Conservation (phyloP, 202 grass and related monocot species). For the Eragrostis tef region DNA sequence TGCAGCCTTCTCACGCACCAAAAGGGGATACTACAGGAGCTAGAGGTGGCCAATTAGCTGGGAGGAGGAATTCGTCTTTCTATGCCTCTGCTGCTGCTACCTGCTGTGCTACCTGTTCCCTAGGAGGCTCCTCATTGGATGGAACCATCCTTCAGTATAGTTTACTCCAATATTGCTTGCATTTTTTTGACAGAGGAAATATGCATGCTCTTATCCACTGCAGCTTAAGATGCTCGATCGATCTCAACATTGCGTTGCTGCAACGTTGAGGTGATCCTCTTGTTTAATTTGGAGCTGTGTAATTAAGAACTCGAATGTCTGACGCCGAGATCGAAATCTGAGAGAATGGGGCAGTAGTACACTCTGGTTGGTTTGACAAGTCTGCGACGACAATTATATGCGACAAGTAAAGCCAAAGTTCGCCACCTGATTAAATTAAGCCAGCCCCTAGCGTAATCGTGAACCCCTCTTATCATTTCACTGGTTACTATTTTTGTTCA, state of each 20-base stretch:
- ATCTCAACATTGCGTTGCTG: not conserved
- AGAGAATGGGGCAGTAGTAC: not conserved
- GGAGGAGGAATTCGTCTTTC: slow-evolving; percentile 45
- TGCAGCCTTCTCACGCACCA: slow-evolving; percentile 28
- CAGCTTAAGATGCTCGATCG: too few relatives aligned
- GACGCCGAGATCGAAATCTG: not conserved
- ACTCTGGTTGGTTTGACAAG: not conserved
- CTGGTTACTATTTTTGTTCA: not conserved
- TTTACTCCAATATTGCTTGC: not conserved
- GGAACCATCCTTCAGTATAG: slow-evolving; percentile 36
- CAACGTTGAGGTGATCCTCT: not conserved
- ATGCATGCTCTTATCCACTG: too few relatives aligned
- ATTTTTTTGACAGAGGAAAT: not conserved
- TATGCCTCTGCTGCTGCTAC: slow-evolving; percentile 22
- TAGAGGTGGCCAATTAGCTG: slow-evolving; percentile 23
- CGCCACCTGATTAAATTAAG: slow-evolving; percentile 11
- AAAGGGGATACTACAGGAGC: slow-evolving; percentile 30
- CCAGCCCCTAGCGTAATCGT: not conserved
- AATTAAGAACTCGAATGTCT: not conserved
- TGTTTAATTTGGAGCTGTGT: not conserved
- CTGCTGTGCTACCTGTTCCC: slow-evolving; percentile 3
- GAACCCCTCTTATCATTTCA: slow-evolving; percentile 15
- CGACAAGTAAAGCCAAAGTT: slow-evolving; percentile 29
- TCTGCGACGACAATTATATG: not conserved
- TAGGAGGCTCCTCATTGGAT: slow-evolving; percentile 33